Conservation (phyloP, 208 protist species). For the Porcisia deanei region DNA sequence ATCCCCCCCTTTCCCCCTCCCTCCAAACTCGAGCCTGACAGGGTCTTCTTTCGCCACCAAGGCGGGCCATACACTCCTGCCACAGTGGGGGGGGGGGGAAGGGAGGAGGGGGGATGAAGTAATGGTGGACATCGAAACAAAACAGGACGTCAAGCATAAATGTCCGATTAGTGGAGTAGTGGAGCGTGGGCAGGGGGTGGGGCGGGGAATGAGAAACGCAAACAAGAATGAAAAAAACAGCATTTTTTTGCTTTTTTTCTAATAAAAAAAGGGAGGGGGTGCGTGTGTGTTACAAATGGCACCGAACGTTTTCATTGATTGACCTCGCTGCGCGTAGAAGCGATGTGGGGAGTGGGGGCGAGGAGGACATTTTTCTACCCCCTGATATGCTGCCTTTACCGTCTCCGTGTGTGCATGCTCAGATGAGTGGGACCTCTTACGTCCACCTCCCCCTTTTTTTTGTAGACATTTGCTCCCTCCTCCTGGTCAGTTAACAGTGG, state of each 20-base stretch:
- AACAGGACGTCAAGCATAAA: no score
- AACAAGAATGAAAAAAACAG: neutral
- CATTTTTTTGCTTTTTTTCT: neutral
- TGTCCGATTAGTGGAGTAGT: neutral
- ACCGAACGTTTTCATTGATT: no score
- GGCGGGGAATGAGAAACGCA: neutral
- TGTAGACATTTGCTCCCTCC: neutral
- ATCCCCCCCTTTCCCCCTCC: no score
- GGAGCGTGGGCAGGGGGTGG: neutral
- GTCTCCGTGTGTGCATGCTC: neutral
- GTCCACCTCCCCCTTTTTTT: neutral
- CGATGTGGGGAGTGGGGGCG: neutral
- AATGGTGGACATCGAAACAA: no score
- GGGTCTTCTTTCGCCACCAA: no score
- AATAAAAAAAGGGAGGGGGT: neutral
- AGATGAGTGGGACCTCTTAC: neutral
- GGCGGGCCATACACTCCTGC: no score
- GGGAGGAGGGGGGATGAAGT: no score
- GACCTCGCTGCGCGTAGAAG: neutral
- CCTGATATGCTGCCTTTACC: neutral
- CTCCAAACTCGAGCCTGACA: no score
- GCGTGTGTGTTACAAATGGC: neutral
- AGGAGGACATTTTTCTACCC: neutral
- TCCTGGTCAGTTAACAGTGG: constrained; percentile 11
- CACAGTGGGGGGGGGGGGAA: no score